Conservation (phyloP, 2,329 filamentous ascomycete species). For the Claviceps sp. region DNA sequence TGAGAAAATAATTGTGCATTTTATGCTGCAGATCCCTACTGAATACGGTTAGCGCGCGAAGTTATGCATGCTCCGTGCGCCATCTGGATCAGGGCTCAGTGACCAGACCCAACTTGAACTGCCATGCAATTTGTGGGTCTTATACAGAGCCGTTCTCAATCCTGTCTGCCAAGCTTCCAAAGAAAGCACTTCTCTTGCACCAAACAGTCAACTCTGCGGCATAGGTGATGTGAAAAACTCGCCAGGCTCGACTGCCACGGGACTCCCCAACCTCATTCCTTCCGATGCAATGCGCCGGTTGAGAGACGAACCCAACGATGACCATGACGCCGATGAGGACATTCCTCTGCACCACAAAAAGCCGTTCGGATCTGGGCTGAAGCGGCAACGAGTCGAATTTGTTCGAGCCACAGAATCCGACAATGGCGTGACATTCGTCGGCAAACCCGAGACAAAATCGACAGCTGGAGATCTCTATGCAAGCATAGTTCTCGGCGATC, state of each 20-base stretch:
- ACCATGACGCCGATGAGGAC: slow-evolving; percentile 25
- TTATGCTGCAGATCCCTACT: no score
- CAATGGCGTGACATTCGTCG: slow-evolving; percentile 15
- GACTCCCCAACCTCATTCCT: not conserved
- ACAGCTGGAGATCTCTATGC: slow-evolving; percentile 49
- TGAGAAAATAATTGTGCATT: no score
- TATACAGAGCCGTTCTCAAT: no score
- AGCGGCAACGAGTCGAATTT: slow-evolving; percentile 41
- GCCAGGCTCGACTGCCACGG: not conserved
- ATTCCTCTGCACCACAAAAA: slow-evolving; percentile 39
- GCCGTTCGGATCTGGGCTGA: slow-evolving; percentile 43
- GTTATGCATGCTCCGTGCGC: no score
- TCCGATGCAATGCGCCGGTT: slow-evolving; percentile 15
- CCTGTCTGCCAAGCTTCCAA: not conserved
- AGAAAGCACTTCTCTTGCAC: no score
- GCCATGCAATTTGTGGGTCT: no score
- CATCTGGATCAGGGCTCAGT: no score
- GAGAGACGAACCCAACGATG: slow-evolving; percentile 13
- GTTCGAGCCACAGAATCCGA: slow-evolving; percentile 37
- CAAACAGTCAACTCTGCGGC: not conserved
- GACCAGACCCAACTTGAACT: no score
- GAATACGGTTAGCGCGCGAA: no score
- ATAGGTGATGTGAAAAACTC: not conserved
- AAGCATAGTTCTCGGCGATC: slow-evolving; percentile 46
- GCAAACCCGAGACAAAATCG: slow-evolving; percentile 8